These are phyloP conservation scores for Eimeria maxima DNA, from an alignment of 169 alveolate genomes.

Conservation along the genomic window DNA sequence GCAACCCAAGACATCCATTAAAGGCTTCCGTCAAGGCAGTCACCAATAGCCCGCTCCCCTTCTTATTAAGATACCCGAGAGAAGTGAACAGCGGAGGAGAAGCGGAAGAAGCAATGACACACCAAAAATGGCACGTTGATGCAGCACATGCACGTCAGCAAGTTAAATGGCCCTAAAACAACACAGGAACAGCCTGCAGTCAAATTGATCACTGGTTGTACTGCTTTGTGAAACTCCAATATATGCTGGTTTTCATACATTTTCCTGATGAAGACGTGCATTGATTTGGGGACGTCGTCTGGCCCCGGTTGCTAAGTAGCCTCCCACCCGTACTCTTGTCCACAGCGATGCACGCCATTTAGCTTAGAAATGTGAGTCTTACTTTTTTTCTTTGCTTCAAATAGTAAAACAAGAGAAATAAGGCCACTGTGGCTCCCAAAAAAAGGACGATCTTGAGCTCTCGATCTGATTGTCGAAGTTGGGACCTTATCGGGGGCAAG, in stretches of 20 bases:
- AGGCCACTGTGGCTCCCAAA: background rate
- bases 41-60: background rate
- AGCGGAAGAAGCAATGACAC: background rate
- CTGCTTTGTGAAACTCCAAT: background rate
- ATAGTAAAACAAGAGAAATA: background rate
- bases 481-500: background rate
- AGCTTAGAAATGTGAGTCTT: background rate
- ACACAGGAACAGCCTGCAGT: background rate
- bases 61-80: background rate
- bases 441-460: background rate
- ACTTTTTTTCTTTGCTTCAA: background rate
- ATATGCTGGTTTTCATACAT: background rate
- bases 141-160: background rate
- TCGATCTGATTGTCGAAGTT: background rate
- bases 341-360: background rate
- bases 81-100: background rate
- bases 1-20: background rate
- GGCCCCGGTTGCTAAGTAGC: background rate
- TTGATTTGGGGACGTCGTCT: background rate
- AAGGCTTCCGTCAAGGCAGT: background rate
- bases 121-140: background rate
- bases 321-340: background rate
- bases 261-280: background rate
- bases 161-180: background rate
- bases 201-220: background rate